Conservation (phyloP, 352 stramenopile genomes). For the Pythium monospermum region DNA sequence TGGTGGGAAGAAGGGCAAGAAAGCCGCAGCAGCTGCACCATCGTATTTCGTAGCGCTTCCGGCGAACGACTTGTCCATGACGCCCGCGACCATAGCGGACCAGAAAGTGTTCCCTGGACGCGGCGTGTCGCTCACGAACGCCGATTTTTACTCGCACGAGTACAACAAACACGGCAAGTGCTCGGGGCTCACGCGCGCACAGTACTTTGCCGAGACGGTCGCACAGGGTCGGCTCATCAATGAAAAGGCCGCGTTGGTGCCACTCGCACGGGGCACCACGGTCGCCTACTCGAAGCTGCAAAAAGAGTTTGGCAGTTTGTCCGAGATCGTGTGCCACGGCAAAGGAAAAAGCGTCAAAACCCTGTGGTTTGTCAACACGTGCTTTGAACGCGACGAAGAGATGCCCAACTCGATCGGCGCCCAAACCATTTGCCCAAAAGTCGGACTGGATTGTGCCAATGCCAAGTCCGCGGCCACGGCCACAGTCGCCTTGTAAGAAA, state of each 20-base stretch:
- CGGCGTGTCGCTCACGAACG: background rate
- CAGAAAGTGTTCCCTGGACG: background rate
- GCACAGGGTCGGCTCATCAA: background rate
- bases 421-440: too few relatives aligned
- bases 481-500: too few relatives aligned
- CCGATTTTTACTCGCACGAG: conserved; percentile 4
- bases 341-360: too few relatives aligned
- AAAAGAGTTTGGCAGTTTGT: too few relatives aligned
- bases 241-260: background rate
- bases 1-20: background rate
- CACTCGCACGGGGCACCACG: background rate
- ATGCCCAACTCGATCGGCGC: too few relatives aligned
- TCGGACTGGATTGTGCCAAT: too few relatives aligned
- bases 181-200: background rate
- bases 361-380: too few relatives aligned
- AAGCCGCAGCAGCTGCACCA: background rate
- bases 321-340: too few relatives aligned
- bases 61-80: background rate
- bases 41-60: background rate
- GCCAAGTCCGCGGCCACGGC: too few relatives aligned
- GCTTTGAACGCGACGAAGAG: too few relatives aligned
- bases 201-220: background rate
- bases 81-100: background rate
- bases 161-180: conserved; percentile 5
- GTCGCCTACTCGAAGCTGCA: too few relatives aligned